phyloP scores from a whole-genome alignment of 106 monocot genomes.

The Acorus calamus region DNA sequence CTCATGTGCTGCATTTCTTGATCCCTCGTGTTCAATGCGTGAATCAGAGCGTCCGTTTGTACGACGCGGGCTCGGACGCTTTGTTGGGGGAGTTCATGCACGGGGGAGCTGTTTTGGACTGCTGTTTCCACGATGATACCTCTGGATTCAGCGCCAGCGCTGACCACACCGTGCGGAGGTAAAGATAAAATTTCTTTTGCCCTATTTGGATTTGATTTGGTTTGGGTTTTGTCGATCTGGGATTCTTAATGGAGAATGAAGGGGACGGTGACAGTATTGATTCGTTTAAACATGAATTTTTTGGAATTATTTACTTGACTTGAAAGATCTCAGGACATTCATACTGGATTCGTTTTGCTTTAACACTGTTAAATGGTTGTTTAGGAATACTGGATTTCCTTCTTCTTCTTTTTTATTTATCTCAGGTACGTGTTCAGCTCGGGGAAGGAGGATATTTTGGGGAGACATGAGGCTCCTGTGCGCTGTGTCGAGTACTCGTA shows the following conservation, averaged over 20 bases:
- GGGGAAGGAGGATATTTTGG: slow-evolving; percentile 86
- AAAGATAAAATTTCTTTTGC: not conserved
- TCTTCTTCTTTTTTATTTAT: not conserved
- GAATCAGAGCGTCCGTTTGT: slow-evolving; percentile 70
- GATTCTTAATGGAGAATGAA: no score
- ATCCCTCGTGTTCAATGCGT: not conserved
- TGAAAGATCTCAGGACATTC: no score
- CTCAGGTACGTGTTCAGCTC: slow-evolving; percentile 72
- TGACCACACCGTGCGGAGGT: slow-evolving; percentile 81
- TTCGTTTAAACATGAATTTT: no score
- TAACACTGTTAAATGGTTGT: no score
- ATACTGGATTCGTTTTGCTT: no score
- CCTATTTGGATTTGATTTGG: not conserved
- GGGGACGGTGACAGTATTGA: no score
- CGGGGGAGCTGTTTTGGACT: slow-evolving; percentile 76
- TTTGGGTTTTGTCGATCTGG: no score
- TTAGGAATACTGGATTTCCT: no score
- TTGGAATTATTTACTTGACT: no score
- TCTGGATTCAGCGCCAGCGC: slow-evolving; percentile 84
- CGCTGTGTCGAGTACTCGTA: slow-evolving; percentile 97
- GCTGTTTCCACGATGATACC: slow-evolving; percentile 97
- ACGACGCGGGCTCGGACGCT: slow-evolving; percentile 59
- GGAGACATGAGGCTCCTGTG: slow-evolving; percentile 82
- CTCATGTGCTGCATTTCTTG: not conserved
- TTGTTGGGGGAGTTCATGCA: slow-evolving; percentile 89